Percentiles rank a stretch among this genome's conserved stretches.
Evolutionary conservation across 2,329 filamentous ascomycete species (phyloP).

Genomic region (Apiospora marii): DNA sequence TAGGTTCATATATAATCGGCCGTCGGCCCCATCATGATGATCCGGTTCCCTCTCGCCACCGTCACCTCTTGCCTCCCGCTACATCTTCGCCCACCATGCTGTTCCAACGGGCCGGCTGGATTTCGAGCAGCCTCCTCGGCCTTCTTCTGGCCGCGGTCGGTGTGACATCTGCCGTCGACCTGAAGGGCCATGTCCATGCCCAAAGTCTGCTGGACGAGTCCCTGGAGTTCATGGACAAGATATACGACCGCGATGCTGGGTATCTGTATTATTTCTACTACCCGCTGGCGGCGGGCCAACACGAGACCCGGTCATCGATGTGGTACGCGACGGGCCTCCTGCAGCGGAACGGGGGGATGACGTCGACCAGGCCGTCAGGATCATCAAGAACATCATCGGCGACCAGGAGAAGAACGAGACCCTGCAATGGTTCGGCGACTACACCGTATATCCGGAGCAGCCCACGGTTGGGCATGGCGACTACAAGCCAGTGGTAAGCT

Average conservation of each 20-base stretch:
- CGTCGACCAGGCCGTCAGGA: slow-evolving; percentile 51
- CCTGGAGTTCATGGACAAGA: slow-evolving; percentile 54
- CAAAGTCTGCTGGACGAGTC: slow-evolving; percentile 51
- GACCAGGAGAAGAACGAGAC: slow-evolving; percentile 53
- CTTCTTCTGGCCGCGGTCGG: slow-evolving; percentile 4
- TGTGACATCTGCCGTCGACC: slow-evolving; percentile 19
- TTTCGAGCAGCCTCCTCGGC: slow-evolving; percentile 6
- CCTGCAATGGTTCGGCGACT: slow-evolving; percentile 56
- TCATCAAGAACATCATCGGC: slow-evolving; percentile 54
- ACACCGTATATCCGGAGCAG: slow-evolving; percentile 56
- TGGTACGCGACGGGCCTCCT: slow-evolving; percentile 59
- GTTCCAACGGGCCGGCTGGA: neutral
- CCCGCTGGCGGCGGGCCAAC: slow-evolving; percentile 37
- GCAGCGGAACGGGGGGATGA: slow-evolving; percentile 54
- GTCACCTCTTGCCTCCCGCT: neutral
- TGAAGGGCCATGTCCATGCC: slow-evolving; percentile 31
- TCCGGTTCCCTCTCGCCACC: neutral
- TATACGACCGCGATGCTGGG: slow-evolving; percentile 51
- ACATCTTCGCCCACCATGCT: neutral
- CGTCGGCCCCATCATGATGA: neutral
- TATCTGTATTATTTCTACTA: slow-evolving; percentile 51
- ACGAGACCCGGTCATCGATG: slow-evolving; percentile 55
- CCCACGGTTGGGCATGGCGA: slow-evolving; percentile 53
- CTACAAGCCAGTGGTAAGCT: slow-evolving; percentile 47
- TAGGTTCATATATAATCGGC: neutral